Conservation (phyloP, 2,329 filamentous ascomycete species). For the Talaromyces islandicus region DNA sequence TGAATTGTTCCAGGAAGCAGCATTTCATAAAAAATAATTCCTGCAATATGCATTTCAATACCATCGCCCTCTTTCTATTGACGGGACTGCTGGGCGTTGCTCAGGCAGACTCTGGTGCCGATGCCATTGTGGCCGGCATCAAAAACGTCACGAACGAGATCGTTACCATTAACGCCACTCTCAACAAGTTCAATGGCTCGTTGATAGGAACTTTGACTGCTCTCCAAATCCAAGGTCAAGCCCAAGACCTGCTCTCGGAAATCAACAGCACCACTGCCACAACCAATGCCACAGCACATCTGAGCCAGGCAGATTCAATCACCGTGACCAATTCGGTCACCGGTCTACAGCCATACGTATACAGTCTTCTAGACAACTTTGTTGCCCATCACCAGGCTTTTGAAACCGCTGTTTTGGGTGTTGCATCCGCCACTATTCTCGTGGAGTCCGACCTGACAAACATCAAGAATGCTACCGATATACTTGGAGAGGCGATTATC, state of each 20-base stretch:
- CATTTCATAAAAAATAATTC: too few species aligned
- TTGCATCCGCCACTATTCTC: background rate
- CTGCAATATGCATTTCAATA: background rate
- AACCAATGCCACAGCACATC: background rate
- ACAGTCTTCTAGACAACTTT: background rate
- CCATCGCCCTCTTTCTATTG: background rate
- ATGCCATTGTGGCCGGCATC: background rate
- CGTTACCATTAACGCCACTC: background rate
- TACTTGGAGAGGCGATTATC: background rate
- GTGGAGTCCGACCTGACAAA: background rate
- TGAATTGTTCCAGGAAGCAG: too few species aligned
- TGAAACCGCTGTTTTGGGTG: background rate
- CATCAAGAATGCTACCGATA: background rate
- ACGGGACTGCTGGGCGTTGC: background rate
- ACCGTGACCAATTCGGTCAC: background rate
- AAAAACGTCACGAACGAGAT: background rate
- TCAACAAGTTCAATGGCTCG: background rate
- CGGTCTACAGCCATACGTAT: background rate
- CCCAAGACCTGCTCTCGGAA: background rate
- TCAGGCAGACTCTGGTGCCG: background rate
- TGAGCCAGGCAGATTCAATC: background rate
- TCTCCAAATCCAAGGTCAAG: background rate
- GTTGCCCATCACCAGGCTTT: background rate
- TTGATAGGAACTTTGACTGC: background rate
- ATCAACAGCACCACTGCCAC: background rate